Evolutionary conservation across 192 early-diverging fungal species (phyloP).

Genomic region (Spizellomyces punctatus): DNA sequence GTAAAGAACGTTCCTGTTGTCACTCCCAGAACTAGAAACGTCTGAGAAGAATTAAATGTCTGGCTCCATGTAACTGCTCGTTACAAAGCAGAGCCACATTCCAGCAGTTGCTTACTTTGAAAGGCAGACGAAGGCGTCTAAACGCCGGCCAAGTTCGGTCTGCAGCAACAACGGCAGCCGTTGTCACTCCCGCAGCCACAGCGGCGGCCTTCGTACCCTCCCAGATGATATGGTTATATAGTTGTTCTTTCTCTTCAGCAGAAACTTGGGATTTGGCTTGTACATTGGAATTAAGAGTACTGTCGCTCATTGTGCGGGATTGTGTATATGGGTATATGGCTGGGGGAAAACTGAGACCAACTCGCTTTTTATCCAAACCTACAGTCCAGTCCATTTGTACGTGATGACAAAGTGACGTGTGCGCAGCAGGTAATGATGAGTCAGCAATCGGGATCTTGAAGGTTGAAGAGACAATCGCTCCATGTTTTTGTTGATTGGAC

Average conservation of each 20-base stretch:
- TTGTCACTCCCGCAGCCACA: neutral
- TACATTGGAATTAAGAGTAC: neutral
- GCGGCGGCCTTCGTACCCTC: slow-evolving; percentile 19
- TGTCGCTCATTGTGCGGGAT: no score
- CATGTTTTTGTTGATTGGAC: no score
- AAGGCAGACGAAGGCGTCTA: slow-evolving; percentile 17
- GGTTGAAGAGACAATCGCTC: no score
- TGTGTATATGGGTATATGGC: no score
- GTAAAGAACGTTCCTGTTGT: slow-evolving; percentile 37
- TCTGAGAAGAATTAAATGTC: neutral
- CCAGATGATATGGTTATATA: slow-evolving; percentile 31
- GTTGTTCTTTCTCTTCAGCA: slow-evolving; percentile 22
- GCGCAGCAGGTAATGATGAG: no score
- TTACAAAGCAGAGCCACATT: neutral
- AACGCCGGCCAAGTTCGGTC: slow-evolving; percentile 8
- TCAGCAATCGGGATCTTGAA: no score
- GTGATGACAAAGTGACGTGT: no score
- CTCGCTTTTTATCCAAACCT: no score
- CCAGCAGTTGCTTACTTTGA: slow-evolving; percentile 11
- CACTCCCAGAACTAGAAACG: slow-evolving; percentile 13
- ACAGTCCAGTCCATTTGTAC: no score
- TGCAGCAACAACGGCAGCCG: neutral
- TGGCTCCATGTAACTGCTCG: neutral
- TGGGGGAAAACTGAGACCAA: no score
- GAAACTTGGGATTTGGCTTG: slow-evolving; percentile 3